Percentiles rank a stretch among this genome's conserved stretches.
These are phyloP conservation scores for Wickerhamiella pararugosa DNA, from an alignment of 1,139 yeast species.

Conservation along the genomic window DNA sequence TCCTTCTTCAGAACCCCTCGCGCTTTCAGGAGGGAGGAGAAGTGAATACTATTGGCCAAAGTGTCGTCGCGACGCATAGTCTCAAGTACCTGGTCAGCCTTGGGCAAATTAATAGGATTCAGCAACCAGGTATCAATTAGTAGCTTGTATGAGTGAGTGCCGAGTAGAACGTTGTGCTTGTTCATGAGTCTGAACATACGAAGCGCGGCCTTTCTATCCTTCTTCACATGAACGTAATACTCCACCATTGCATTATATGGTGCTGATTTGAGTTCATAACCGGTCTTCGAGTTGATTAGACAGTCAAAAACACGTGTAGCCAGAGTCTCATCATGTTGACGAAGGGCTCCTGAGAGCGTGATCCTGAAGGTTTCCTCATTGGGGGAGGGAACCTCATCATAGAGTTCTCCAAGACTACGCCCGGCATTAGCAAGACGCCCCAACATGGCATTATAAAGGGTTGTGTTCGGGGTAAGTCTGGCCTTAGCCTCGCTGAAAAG, in stretches of 20 bases:
- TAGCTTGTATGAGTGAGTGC: conserved; percentile 28
- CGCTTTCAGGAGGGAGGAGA: conserved; percentile 28
- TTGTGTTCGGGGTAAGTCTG: no score
- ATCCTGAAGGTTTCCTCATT: no score
- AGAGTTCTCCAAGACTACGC: no score
- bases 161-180: conserved; percentile 20
- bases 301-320: not conserved
- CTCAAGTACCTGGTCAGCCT: conserved; percentile 26
- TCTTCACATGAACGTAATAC: conserved; percentile 24
- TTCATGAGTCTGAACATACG: conserved; percentile 21
- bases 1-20: conserved; percentile 27
- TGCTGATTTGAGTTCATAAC: conserved; percentile 22
- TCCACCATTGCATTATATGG: conserved; percentile 30
- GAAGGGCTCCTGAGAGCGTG: no score
- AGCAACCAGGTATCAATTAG: conserved; percentile 27
- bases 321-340: not conserved
- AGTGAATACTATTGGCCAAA: conserved; percentile 24
- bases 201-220: conserved; percentile 24
- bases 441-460: no score
- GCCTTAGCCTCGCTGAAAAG: no score
- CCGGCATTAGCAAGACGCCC: no score
- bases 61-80: conserved; percentile 22
- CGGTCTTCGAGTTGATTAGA: not conserved
- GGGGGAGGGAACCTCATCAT: not conserved
- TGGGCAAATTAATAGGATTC: conserved; percentile 22